Conservation (phyloP, 2,329 filamentous ascomycete genomes). For the Cladophialophora carrionii region DNA sequence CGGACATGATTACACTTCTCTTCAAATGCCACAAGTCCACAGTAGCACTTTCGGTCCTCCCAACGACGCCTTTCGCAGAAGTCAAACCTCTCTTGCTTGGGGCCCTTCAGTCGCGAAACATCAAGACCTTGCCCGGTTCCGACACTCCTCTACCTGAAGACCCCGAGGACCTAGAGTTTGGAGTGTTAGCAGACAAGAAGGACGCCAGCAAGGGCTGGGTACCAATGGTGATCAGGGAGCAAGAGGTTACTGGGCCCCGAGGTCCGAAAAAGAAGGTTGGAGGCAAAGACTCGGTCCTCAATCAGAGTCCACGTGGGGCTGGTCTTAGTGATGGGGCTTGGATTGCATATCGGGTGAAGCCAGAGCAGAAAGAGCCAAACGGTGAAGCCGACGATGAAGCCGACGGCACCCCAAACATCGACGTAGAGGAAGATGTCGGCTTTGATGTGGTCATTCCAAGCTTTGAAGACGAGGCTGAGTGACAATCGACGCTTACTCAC, state of each 20-base stretch:
- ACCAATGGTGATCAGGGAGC: conserved; percentile 44
- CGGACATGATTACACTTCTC: conserved; percentile 65
- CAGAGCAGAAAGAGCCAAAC: conserved; percentile 21
- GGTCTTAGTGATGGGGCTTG: conserved; percentile 47
- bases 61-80: conserved; percentile 54
- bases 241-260: conserved; percentile 39
- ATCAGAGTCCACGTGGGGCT: conserved; percentile 42
- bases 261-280: conserved; percentile 38
- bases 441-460: conserved; percentile 41
- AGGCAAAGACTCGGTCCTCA: conserved; percentile 42
- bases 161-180: conserved; percentile 52
- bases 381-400: conserved; percentile 27
- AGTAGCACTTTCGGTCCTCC: conserved; percentile 67
- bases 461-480: conserved; percentile 40
- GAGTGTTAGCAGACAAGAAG: conserved; percentile 52
- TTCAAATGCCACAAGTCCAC: conserved; percentile 75
- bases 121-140: conserved; percentile 44
- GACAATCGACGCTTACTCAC: conserved; percentile 13
- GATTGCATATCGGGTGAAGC: conserved; percentile 47
- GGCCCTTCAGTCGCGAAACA: conserved; percentile 54
- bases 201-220: conserved; percentile 57
- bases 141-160: conserved; percentile 45
- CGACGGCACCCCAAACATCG: conserved; percentile 33
- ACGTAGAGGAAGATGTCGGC: conserved; percentile 38
- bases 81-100: conserved; percentile 63